Evolutionary conservation across 163 green algal genomes (phyloP), one percentile per base, ranked within the genome.

Genomic region (Scenedesmus sp.): DNA sequence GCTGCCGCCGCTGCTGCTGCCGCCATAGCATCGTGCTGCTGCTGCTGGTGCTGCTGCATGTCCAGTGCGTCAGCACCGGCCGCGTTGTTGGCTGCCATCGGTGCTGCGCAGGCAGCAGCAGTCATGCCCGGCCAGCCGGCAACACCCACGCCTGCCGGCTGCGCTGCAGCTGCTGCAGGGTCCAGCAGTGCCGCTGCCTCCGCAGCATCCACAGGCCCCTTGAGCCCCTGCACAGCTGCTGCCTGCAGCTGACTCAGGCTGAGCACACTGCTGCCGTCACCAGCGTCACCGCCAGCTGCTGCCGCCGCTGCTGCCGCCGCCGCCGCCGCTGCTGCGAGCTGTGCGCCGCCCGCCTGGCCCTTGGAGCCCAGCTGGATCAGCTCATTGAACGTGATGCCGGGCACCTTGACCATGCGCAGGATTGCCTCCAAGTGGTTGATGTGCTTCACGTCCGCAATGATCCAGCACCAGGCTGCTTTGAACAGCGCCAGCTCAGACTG

Each of bases 181-280:
- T 68, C 43, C 73, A 24, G 46, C 43, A 44, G 24, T 9, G 59
- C 40, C 15, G 65, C 82, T 53, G 56, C 82, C 53, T 33, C 82
- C 5, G 33, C 82, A 33, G 72, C 72, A 44, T 81, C 72, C 15
- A 81, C 35, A 35, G 46, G 80, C 20, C 49, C 43, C 80, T 65
- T 61, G 42, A 86, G 49, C 15, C 61, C 61, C 76, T 87, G 78
- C 87, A 86, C 49, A 7, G 87, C 87, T 40, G 87, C 87, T 82
- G 87, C 87, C 59, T 91, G 87, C 87, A 91, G 87, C 78, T 91
- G 73, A 26, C 86, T 86, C 10, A 91, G 46, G 78, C 76, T 86
- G 15, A 86, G 49, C 83, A 53, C 49, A 18, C 81, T 51, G 51
- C 81, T n/a, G n/a, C 15, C 6, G 18, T 70, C 56, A 16, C 44